phyloP scores from a whole-genome alignment of 2,329 filamentous ascomycete species.

The Talaromyces islandicus region DNA sequence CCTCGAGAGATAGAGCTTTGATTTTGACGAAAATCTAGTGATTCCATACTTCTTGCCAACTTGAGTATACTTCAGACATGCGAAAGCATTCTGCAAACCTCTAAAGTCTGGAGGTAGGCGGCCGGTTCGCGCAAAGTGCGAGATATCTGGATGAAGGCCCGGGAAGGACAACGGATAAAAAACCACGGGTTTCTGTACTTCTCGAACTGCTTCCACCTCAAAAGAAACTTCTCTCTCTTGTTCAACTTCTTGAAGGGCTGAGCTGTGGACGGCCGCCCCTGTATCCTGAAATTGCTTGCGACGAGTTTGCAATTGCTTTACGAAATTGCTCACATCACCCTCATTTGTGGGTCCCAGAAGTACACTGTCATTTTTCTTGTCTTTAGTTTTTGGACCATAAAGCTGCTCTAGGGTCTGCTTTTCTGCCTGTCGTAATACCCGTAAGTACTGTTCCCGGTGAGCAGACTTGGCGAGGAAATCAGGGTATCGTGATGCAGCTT shows the following conservation, averaged over 20 bases:
- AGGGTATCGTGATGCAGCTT: constrained; percentile 42
- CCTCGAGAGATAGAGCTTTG: constrained; percentile 33
- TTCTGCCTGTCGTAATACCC: constrained; percentile 47
- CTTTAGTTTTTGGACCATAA: constrained; percentile 41
- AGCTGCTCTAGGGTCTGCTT: constrained; percentile 53
- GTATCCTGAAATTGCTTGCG: not conserved
- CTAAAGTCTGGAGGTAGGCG: not conserved
- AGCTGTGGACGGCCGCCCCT: not conserved
- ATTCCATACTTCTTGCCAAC: constrained; percentile 33
- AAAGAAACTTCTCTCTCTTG: constrained; percentile 51
- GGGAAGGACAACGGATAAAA: constrained; percentile 39
- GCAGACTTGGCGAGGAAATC: constrained; percentile 32
- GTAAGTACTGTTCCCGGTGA: constrained; percentile 38
- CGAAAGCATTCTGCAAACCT: not conserved
- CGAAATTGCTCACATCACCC: constrained; percentile 29
- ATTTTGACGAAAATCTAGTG: constrained; percentile 10
- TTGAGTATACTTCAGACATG: constrained; percentile 30
- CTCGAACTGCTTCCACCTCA: constrained; percentile 48
- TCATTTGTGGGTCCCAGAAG: constrained; percentile 21
- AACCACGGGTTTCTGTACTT: constrained; percentile 44
- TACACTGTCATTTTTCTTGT: constrained; percentile 14
- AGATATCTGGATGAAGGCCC: constrained; percentile 44
- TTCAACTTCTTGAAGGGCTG: constrained; percentile 45
- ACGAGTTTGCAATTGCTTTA: not conserved
- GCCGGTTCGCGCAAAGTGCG: constrained; percentile 20